phyloP scores from a whole-genome alignment of 2,329 filamentous ascomycete species.

The Diplodia sapinea region DNA sequence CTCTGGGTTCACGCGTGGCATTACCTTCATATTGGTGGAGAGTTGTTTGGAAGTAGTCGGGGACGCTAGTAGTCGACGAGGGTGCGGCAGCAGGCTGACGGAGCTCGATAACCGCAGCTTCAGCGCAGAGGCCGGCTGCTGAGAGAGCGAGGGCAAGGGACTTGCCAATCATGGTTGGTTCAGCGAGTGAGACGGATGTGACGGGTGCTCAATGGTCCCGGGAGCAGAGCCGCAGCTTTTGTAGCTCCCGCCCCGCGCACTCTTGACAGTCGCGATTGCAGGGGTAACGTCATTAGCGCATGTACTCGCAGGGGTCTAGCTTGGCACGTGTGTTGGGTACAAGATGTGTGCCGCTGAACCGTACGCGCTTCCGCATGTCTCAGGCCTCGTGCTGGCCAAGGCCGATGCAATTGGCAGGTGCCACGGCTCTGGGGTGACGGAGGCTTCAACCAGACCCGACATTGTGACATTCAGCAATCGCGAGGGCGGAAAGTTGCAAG shows the following conservation, averaged over 20 bases:
- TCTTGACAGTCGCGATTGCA: not conserved
- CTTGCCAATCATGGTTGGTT: slow-evolving; percentile 3
- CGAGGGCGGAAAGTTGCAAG: not conserved
- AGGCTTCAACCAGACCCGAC: not conserved
- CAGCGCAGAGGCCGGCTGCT: slow-evolving; percentile 18
- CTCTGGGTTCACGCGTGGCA: not conserved
- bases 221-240: not conserved
- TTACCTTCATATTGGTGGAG: slow-evolving; percentile 28
- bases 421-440: not conserved
- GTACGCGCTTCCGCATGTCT: not conserved
- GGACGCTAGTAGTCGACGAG: slow-evolving; percentile 2
- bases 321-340: no score
- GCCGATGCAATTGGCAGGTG: not conserved
- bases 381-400: not conserved
- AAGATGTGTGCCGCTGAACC: not conserved
- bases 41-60: slow-evolving; percentile 28
- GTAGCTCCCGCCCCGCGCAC: not conserved
- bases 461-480: not conserved
- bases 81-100: slow-evolving; percentile 3
- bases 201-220: no score
- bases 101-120: slow-evolving; percentile 18
- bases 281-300: slow-evolving; percentile 11
- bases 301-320: not conserved
- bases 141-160: not conserved
- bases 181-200: not conserved